phyloP scores from a whole-genome alignment of 305 asterid genomes.

The Fraxinus baroniana region DNA sequence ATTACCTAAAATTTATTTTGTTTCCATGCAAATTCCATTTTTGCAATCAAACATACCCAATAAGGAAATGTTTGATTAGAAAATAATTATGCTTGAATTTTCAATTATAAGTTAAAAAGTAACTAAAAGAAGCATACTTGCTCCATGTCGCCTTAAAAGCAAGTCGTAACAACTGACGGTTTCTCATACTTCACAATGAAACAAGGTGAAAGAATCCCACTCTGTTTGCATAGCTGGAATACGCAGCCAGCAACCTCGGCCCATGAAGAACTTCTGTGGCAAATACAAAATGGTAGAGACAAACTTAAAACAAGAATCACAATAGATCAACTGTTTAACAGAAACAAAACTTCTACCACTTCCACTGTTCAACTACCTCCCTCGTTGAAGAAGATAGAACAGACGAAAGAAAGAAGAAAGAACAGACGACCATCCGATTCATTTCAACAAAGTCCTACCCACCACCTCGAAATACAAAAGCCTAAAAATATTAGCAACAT shows the following conservation, averaged over 20 bases:
- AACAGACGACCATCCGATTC: background rate
- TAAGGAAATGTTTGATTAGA: background rate
- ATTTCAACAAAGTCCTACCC: background rate
- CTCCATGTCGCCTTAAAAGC: background rate
- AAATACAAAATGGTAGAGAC: background rate
- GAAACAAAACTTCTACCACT: background rate
- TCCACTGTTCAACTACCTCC: background rate
- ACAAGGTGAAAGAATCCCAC: background rate
- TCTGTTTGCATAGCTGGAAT: background rate
- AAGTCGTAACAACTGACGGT: background rate
- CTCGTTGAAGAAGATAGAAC: background rate
- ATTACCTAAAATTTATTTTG: background rate
- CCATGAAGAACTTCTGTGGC: background rate
- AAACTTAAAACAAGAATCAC: background rate
- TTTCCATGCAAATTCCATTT: background rate
- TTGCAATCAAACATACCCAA: background rate
- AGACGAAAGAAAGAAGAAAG: background rate
- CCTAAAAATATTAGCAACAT: background rate
- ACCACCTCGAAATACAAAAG: constrained; percentile 7
- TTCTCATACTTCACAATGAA: background rate
- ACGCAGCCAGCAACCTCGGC: background rate
- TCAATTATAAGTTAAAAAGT: background rate
- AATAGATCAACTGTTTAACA: background rate
- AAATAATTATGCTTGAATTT: background rate
- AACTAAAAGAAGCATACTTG: background rate